Conservation (phyloP, 805 yeast genomes). For the Geotrichum ghanense region DNA sequence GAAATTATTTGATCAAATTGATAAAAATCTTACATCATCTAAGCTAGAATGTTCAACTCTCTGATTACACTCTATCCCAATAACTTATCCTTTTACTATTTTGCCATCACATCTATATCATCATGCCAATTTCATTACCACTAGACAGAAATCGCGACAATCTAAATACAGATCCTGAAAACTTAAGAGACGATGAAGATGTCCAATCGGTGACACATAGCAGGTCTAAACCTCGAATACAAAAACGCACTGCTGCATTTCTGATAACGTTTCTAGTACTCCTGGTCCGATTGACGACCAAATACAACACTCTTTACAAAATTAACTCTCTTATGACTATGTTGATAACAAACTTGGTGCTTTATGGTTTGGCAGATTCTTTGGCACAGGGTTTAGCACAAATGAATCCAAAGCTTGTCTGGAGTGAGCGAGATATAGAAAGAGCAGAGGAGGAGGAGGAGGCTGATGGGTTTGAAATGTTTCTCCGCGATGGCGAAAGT, state of each 20-base stretch:
- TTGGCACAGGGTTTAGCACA: conserved; percentile 66
- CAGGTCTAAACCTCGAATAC: not conserved
- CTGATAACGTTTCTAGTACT: conserved; percentile 20
- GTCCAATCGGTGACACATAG: no score
- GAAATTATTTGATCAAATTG: no score
- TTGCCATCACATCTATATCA: no score
- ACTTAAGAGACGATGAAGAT: no score
- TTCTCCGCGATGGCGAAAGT: not conserved
- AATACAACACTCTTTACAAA: conserved; percentile 34
- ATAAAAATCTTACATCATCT: no score
- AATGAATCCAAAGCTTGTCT: conserved; percentile 16
- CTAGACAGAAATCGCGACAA: no score
- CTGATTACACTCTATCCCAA: no score
- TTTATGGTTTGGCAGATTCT: conserved; percentile 86
- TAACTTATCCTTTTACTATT: no score
- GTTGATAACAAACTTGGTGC: conserved; percentile 63
- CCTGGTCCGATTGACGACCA: conserved; percentile 23
- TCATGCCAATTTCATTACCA: not conserved
- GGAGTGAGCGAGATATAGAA: conserved; percentile 20
- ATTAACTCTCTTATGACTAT: conserved; percentile 64
- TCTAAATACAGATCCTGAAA: not conserved
- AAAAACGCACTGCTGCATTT: not conserved
- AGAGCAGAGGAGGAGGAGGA: conserved; percentile 22
- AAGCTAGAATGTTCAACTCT: no score
- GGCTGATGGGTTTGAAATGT: conserved; percentile 7